Conservation (phyloP, 1,284 basidiomycete species). For the Pseudozyma pruni region DNA sequence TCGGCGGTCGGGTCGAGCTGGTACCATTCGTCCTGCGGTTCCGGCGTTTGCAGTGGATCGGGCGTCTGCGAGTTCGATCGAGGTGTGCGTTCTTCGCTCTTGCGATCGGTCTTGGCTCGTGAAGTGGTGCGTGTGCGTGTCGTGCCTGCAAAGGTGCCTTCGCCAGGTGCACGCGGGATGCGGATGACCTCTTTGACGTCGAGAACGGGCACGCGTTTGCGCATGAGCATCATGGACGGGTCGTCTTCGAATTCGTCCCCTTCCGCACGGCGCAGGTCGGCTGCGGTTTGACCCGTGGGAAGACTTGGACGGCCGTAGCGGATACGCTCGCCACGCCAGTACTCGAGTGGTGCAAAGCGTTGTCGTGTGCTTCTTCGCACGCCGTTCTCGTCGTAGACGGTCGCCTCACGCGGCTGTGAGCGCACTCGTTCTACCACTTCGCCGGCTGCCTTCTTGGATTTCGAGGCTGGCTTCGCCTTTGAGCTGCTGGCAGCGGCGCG, state of each 20-base stretch:
- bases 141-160: slow-evolving; percentile 64
- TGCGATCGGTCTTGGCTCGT: slow-evolving; percentile 19
- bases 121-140: slow-evolving; percentile 5
- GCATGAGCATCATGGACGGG: slow-evolving; percentile 28
- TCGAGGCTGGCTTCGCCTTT: slow-evolving; percentile 26
- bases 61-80: slow-evolving; percentile 60
- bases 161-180: slow-evolving; percentile 76
- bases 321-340: slow-evolving; percentile 91
- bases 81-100: slow-evolving; percentile 57
- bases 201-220: slow-evolving; percentile 74
- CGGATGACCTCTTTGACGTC: slow-evolving; percentile 81
- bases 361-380: slow-evolving; percentile 80
- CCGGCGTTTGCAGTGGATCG: slow-evolving; percentile 65
- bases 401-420: slow-evolving; percentile 17
- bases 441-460: slow-evolving; percentile 21
- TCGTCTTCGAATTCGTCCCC: slow-evolving; percentile 56
- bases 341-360: slow-evolving; percentile 82
- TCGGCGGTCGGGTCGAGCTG: slow-evolving; percentile 71
- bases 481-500: slow-evolving; percentile 10
- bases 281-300: slow-evolving; percentile 23
- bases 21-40: slow-evolving; percentile 33
- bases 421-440: slow-evolving; percentile 41
- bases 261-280: slow-evolving; percentile 34
- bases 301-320: slow-evolving; percentile 73
- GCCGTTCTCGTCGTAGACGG: slow-evolving; percentile 71